Conservation (phyloP, 1,139 yeast species). For the Kodamaea derodonti region DNA sequence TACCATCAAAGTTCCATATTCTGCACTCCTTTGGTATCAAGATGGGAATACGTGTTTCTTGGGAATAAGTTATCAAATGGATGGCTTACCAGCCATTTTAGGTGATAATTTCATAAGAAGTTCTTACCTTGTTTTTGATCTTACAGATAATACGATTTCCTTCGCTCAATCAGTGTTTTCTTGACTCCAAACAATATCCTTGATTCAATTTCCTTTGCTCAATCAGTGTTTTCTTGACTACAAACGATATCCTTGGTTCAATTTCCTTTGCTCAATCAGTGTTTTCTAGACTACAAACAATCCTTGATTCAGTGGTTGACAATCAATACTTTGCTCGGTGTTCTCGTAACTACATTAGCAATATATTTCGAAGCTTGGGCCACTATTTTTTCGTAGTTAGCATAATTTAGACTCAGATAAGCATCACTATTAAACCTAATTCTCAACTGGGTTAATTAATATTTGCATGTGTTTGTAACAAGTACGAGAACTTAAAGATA, state of each 20-base stretch:
- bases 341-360: too few relatives aligned
- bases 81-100: conserved; percentile 1
- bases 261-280: conserved; percentile 15
- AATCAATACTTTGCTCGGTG: too few relatives aligned
- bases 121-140: conserved; percentile 17
- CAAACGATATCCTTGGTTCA: too few relatives aligned
- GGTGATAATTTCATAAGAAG: conserved; percentile 18
- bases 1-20: conserved; percentile 2
- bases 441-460: too few relatives aligned
- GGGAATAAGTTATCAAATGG: conserved; percentile 3
- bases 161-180: conserved; percentile 14
- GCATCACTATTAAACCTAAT: too few relatives aligned
- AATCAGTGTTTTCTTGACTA: conserved; percentile 7
- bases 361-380: too few relatives aligned
- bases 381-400: too few relatives aligned
- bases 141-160: conserved; percentile 12
- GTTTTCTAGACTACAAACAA: conserved; percentile 2
- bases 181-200: too few relatives aligned
- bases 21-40: conserved; percentile 5
- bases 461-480: too few relatives aligned
- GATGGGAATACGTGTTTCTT: conserved; percentile 5
- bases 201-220: conserved; percentile 14
- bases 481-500: too few relatives aligned
- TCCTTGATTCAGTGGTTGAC: too few relatives aligned
- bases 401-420: too few relatives aligned